phyloP scores from a whole-genome alignment of 2,329 filamentous ascomycete genomes.

The Fusarium sp. region DNA sequence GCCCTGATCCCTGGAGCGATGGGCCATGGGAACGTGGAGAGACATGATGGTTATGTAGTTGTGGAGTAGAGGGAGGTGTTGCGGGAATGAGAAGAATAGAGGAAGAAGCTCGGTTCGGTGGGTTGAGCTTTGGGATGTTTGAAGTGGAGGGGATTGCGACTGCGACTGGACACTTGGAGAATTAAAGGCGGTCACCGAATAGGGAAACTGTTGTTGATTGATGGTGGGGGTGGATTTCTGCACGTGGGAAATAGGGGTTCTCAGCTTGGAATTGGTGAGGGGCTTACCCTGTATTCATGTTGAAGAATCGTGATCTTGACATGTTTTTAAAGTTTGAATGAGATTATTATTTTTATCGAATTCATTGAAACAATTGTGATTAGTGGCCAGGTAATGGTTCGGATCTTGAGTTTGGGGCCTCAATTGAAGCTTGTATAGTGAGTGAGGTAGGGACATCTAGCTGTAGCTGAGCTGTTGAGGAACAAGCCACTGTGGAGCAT shows the following conservation, averaged over 20 bases:
- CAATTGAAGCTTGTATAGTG: background rate
- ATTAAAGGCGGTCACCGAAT: constrained; percentile 41
- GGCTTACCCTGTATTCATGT: constrained; percentile 27
- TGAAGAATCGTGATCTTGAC: background rate
- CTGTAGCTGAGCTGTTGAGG: background rate
- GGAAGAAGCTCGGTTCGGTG: constrained; percentile 21
- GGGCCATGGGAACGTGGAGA: constrained; percentile 66
- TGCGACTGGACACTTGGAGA: constrained; percentile 33
- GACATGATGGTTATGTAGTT: constrained; percentile 57
- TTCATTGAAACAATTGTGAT: background rate
- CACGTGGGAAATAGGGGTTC: constrained; percentile 36
- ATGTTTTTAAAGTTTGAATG: background rate
- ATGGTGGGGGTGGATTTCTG: constrained; percentile 29
- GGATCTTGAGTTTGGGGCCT: fast-evolving
- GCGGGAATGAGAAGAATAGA: background rate
- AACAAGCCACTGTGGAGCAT: background rate
- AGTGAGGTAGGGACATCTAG: background rate
- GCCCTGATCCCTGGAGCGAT: constrained; percentile 62
- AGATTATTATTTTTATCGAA: background rate
- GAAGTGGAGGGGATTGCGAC: constrained; percentile 20
- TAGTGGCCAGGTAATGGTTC: fast-evolving
- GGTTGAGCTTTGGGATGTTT: constrained; percentile 28
- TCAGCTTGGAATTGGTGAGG: constrained; percentile 4
- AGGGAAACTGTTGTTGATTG: constrained; percentile 29
- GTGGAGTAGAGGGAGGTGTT: background rate